Conservation (phyloP, 495 filamentous ascomycete genomes). For the Podospora fimiseda region DNA sequence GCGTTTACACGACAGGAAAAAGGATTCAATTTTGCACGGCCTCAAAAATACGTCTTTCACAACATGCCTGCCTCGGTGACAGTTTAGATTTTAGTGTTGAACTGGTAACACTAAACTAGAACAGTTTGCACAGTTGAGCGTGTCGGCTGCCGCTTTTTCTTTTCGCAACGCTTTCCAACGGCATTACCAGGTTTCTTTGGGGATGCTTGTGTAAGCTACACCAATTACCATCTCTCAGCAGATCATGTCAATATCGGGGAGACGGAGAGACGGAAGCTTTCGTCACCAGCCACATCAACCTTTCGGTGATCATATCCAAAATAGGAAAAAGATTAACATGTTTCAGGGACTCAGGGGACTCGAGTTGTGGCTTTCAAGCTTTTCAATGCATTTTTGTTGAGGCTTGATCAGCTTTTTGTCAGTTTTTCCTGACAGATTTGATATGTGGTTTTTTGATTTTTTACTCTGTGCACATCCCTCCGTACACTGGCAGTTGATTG, state of each 20-base stretch:
- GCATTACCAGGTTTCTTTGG: not conserved
- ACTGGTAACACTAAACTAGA: too few species aligned
- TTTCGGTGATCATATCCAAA: not conserved
- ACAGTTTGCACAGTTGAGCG: not conserved
- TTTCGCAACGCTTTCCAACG: not conserved
- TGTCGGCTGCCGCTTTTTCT: not conserved
- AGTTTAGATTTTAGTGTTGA: too few species aligned
- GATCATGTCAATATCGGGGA: not conserved
- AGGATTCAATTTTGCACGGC: not conserved
- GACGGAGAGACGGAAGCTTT: too few species aligned
- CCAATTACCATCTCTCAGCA: not conserved
- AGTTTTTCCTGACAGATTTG: too few species aligned
- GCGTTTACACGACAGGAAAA: not conserved
- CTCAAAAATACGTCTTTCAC: too few species aligned
- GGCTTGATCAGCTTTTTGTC: too few species aligned
- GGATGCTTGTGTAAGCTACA: too few species aligned
- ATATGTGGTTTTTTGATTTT: too few species aligned
- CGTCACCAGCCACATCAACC: not conserved
- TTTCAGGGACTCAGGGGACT: not conserved
- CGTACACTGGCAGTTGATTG: too few species aligned
- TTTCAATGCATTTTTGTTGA: too few species aligned
- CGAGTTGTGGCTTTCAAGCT: not conserved
- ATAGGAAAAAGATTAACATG: not conserved
- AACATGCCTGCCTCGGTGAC: too few species aligned
- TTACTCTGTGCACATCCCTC: too few species aligned